phyloP scores from a whole-genome alignment of 306 rosid species.

The Argentina anserina region DNA sequence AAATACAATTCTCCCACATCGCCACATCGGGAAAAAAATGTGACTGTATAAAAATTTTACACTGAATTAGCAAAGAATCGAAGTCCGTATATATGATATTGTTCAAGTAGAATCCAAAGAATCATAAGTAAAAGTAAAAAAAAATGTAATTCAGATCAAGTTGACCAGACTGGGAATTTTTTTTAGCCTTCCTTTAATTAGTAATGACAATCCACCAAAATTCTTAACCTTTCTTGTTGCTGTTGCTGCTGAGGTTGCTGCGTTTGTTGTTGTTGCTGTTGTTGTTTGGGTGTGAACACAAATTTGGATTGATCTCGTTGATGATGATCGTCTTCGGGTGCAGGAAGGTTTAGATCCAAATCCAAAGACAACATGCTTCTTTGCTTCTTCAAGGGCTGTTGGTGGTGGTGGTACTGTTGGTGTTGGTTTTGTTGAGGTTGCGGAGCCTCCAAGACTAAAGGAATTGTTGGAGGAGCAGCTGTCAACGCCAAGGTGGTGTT shows the following conservation, averaged over 20 bases:
- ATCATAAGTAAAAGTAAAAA: slow-evolving; percentile 26
- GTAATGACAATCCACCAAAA: slow-evolving; percentile 96
- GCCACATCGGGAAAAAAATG: background rate
- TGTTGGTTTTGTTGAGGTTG: slow-evolving; percentile 17
- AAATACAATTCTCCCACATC: background rate
- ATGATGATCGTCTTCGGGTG: slow-evolving; percentile 89
- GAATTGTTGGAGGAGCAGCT: slow-evolving; percentile 26
- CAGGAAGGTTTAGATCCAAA: slow-evolving; percentile 95
- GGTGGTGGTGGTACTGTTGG: slow-evolving; percentile 13
- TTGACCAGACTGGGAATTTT: slow-evolving; percentile 11
- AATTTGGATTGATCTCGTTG: slow-evolving; percentile 51
- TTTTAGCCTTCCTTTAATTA: slow-evolving; percentile 31
- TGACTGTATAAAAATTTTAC: background rate
- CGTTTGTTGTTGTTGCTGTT: slow-evolving; percentile 27
- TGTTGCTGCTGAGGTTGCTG: slow-evolving; percentile 30
- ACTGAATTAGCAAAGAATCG: slow-evolving; percentile 21
- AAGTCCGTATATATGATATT: background rate
- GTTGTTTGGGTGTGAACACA: slow-evolving; percentile 57
- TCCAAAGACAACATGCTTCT: slow-evolving; percentile 56
- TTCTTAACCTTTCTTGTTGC: slow-evolving; percentile 23
- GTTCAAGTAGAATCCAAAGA: slow-evolving; percentile 40
- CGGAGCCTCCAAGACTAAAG: slow-evolving; percentile 30
- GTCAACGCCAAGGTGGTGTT: slow-evolving; percentile 45
- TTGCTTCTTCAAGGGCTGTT: slow-evolving; percentile 40
- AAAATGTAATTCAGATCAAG: slow-evolving; percentile 32